Evolutionary conservation across 139 green algal genomes (phyloP).

Genomic region (Astrephomene gubernaculifera): DNA sequence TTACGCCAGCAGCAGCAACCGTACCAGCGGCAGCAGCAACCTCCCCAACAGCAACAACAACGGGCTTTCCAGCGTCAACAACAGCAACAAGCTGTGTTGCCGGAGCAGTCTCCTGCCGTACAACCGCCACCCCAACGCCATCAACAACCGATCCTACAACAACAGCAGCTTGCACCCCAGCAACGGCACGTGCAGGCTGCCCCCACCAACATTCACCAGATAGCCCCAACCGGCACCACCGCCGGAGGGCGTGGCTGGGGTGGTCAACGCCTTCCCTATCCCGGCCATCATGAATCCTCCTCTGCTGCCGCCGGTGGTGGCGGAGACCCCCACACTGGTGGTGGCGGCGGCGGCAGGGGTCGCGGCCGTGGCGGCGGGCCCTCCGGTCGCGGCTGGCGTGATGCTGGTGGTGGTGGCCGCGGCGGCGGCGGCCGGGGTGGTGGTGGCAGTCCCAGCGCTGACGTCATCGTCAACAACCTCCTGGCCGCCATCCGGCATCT

Average conservation of each 20-base stretch:
- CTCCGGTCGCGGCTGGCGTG: not conserved
- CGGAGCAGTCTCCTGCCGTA: no score
- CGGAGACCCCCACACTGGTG: not conserved
- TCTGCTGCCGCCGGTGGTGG: not conserved
- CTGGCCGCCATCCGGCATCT: constrained; percentile 12
- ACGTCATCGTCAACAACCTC: constrained; percentile 42
- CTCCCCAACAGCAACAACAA: constrained; percentile 6
- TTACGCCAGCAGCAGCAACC: not conserved
- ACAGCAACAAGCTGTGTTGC: constrained; percentile 62
- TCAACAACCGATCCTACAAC: no score
- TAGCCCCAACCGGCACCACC: no score
- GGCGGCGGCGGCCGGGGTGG: not conserved
- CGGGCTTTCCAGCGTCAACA: constrained; percentile 45
- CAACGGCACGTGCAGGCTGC: not conserved
- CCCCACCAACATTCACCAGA: no score
- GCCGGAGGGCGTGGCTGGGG: constrained; percentile 4
- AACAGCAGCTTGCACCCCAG: not conserved
- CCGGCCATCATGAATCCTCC: no score
- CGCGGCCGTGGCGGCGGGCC: constrained; percentile 24
- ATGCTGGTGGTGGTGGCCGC: not conserved
- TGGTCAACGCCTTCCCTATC: constrained; percentile 15
- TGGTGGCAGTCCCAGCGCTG: constrained; percentile 6
- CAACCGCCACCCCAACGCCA: no score
- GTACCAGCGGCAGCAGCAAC: not conserved
- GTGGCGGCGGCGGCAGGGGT: not conserved